Conservation (phyloP, 306 rosid species). For the Cucurbita maxima region DNA sequence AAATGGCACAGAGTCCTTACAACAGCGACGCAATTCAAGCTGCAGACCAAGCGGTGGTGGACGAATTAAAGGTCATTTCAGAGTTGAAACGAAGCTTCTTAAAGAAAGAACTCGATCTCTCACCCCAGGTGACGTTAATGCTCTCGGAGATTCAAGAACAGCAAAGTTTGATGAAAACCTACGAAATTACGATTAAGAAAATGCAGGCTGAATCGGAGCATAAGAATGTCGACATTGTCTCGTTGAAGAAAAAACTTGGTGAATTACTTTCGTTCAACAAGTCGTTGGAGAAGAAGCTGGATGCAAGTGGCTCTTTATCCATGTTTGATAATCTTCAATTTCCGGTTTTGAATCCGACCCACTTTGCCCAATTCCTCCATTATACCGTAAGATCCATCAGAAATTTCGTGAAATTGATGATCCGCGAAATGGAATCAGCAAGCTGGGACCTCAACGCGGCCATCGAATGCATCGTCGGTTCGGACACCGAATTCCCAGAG, state of each 20-base stretch:
- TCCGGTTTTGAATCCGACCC: conserved; percentile 26
- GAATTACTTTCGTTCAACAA: conserved; percentile 26
- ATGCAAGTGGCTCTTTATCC: conserved; percentile 49
- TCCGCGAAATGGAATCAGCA: conserved; percentile 70
- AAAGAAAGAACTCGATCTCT: conserved; percentile 60
- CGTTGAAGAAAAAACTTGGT: conserved; percentile 21
- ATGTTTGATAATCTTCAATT: conserved; percentile 33
- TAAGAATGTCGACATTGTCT: conserved; percentile 11
- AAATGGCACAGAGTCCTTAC: conserved; percentile 92
- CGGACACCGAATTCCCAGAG: conserved; percentile 34
- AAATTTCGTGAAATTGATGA: conserved; percentile 47
- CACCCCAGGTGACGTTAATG: conserved; percentile 81
- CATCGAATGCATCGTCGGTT: conserved; percentile 45
- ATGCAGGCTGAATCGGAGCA: conserved; percentile 38
- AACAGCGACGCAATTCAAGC: conserved; percentile 54
- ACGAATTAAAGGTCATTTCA: conserved; percentile 58
- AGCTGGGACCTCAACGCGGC: conserved; percentile 79
- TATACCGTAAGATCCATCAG: conserved; percentile 29
- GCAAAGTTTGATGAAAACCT: conserved; percentile 71
- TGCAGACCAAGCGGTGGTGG: conserved; percentile 74
- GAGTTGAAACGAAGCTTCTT: conserved; percentile 57
- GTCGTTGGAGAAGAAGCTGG: conserved; percentile 40
- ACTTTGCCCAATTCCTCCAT: conserved; percentile 52
- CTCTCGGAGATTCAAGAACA: conserved; percentile 96
- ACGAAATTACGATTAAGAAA: conserved; percentile 61